Conservation (phyloP, 768 basidiomycete species). For the Lactarius pseudohatsudake region DNA sequence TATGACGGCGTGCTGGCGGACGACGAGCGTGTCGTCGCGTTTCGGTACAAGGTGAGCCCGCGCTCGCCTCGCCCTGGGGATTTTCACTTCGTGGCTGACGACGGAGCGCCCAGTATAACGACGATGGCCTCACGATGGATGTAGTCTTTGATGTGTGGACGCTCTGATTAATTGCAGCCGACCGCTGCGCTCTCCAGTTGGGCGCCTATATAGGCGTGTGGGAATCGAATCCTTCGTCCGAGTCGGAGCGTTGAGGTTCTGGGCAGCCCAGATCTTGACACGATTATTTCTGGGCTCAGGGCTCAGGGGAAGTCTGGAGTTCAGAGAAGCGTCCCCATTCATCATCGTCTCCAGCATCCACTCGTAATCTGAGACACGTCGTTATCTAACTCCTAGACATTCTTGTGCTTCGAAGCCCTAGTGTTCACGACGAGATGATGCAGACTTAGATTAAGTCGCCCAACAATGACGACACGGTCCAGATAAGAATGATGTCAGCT, state of each 20-base stretch:
- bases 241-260: neutral
- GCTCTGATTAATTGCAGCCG: neutral
- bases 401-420: neutral
- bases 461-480: neutral
- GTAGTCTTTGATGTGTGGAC: neutral
- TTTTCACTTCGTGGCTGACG: neutral
- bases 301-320: neutral
- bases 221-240: neutral
- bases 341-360: neutral
- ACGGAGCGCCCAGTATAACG: neutral
- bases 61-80: neutral
- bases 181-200: neutral
- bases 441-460: neutral
- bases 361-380: neutral
- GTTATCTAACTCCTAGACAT: conserved; percentile 4
- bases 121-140: neutral
- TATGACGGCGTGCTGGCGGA: conserved; percentile 13
- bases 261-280: neutral
- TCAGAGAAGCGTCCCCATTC: neutral
- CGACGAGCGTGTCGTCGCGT: conserved; percentile 7
- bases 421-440: neutral
- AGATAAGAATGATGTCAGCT: neutral
- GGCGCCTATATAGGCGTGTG: conserved; percentile 3
- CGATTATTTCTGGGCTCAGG: neutral
- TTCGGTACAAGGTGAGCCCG: neutral